Evolutionary conservation across 1,139 yeast species (phyloP).

Genomic region (Nadsonia starkeyi-henricii): DNA sequence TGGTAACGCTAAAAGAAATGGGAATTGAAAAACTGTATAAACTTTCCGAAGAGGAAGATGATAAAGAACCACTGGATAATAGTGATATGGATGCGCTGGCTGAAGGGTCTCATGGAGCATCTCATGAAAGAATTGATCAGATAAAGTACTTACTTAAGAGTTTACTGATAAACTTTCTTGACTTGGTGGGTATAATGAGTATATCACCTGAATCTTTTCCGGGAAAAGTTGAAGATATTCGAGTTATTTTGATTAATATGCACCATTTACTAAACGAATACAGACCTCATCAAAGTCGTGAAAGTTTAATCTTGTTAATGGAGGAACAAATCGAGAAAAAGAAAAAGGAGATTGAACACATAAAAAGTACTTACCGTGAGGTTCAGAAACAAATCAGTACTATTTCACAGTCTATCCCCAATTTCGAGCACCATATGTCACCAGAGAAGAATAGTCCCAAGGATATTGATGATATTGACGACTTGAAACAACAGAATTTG

Average conservation of each 20-base stretch:
- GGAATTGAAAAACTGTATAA: conserved; percentile 57
- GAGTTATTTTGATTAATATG: conserved; percentile 64
- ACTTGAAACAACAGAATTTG: too few species aligned
- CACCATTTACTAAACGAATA: conserved; percentile 76
- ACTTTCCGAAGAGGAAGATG: conserved; percentile 10
- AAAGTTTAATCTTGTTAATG: conserved; percentile 57
- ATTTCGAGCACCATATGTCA: too few species aligned
- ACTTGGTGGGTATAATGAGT: conserved; percentile 58
- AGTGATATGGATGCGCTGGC: conserved; percentile 12
- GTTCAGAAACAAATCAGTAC: conserved; percentile 10
- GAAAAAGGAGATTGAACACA: conserved; percentile 14
- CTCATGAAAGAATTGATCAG: conserved; percentile 40
- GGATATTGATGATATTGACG: too few species aligned
- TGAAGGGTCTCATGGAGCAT: conserved; percentile 10
- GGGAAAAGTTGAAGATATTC: conserved; percentile 52
- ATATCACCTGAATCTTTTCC: conserved; percentile 55
- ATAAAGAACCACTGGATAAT: conserved; percentile 9
- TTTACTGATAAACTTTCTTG: conserved; percentile 55
- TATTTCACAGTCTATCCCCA: background rate
- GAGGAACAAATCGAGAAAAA: conserved; percentile 30
- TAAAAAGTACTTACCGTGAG: conserved; percentile 15
- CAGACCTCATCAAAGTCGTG: conserved; percentile 81
- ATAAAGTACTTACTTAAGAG: conserved; percentile 59
- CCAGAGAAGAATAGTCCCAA: too few species aligned
- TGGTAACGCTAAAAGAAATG: conserved; percentile 51